A percentile compares a stretch with the other conserved stretches of the same genome.
Evolutionary conservation across 2,329 filamentous ascomycete genomes (phyloP).

Genomic region (Massarina eburnea): DNA sequence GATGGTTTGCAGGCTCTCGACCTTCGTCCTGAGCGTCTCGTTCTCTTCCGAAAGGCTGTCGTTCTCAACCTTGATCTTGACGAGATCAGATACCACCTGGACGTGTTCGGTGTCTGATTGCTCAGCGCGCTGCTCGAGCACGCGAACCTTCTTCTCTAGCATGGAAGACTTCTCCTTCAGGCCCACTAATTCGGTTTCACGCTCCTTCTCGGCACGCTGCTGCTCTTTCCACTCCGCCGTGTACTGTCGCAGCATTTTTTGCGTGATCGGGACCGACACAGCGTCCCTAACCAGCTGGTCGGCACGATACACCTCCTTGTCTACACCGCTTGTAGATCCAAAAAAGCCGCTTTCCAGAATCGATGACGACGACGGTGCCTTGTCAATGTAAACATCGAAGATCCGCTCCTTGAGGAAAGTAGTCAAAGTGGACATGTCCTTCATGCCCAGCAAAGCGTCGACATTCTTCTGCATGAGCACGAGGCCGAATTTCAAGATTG

Average conservation of each 20-base stretch:
- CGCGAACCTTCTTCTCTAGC: slow-evolving; percentile 75
- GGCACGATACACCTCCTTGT: slow-evolving; percentile 94
- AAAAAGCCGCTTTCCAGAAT: slow-evolving; percentile 97
- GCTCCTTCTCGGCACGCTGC: slow-evolving; percentile 76
- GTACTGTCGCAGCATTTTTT: slow-evolving; percentile 79
- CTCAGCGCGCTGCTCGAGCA: slow-evolving; percentile 84
- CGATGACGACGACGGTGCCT: slow-evolving; percentile 85
- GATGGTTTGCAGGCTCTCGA: slow-evolving; percentile 79
- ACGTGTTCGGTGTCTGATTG: slow-evolving; percentile 89
- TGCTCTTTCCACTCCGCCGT: slow-evolving; percentile 91
- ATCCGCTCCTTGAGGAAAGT: slow-evolving; percentile 89
- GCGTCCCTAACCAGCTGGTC: slow-evolving; percentile 93
- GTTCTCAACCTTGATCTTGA: slow-evolving; percentile 91
- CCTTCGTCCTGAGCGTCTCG: slow-evolving; percentile 81
- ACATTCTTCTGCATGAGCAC: slow-evolving; percentile 96
- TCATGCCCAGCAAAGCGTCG: slow-evolving; percentile 73
- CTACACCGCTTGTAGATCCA: slow-evolving; percentile 82
- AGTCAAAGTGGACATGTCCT: slow-evolving; percentile 87
- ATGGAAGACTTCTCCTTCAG: slow-evolving; percentile 60
- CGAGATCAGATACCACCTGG: slow-evolving; percentile 84
- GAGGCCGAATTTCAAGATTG: slow-evolving; percentile 91
- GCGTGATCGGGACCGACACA: slow-evolving; percentile 81
- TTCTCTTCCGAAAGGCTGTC: slow-evolving; percentile 87
- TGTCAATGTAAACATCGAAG: slow-evolving; percentile 97
- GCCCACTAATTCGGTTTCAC: slow-evolving; percentile 76